Evolutionary conservation across 2,329 filamentous ascomycete species (phyloP).

Genomic region (Xylariaceae sp.): DNA sequence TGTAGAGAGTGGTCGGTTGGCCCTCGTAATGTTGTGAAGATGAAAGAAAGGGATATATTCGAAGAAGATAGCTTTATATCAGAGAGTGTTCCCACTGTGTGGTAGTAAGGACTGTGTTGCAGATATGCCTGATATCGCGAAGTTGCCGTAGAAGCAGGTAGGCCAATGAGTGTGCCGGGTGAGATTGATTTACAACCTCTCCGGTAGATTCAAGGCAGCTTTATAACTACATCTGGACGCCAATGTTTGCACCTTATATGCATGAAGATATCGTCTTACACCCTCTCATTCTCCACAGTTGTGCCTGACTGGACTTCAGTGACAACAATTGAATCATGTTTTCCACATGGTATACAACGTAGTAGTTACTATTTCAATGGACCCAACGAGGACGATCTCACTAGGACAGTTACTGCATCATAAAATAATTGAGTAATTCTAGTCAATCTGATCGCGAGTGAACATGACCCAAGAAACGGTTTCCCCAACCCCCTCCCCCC

Average conservation of each 20-base stretch:
- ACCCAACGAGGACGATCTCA: background rate
- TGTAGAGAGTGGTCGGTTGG: conserved; percentile 1
- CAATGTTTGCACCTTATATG: background rate
- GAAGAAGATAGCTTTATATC: too few species aligned
- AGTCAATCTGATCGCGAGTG: too few species aligned
- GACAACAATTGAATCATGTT: background rate
- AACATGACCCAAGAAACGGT: too few species aligned
- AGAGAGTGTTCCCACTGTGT: too few species aligned
- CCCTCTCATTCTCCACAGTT: too few species aligned
- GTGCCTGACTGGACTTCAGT: background rate
- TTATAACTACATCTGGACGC: background rate
- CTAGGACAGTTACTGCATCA: background rate
- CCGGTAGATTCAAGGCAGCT: background rate
- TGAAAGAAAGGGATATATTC: background rate
- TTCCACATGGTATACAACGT: background rate
- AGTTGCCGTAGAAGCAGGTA: too few species aligned
- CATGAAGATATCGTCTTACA: too few species aligned
- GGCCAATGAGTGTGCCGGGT: too few species aligned
- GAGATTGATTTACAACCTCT: background rate
- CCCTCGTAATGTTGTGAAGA: background rate
- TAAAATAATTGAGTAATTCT: too few species aligned
- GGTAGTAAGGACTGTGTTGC: too few species aligned
- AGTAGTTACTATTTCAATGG: background rate
- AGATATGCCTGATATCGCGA: too few species aligned
- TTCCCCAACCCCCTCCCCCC: too few species aligned